These are phyloP conservation scores for Hypsizygus ulmarius DNA, from an alignment of 1,284 basidiomycete species.

Conservation along the genomic window DNA sequence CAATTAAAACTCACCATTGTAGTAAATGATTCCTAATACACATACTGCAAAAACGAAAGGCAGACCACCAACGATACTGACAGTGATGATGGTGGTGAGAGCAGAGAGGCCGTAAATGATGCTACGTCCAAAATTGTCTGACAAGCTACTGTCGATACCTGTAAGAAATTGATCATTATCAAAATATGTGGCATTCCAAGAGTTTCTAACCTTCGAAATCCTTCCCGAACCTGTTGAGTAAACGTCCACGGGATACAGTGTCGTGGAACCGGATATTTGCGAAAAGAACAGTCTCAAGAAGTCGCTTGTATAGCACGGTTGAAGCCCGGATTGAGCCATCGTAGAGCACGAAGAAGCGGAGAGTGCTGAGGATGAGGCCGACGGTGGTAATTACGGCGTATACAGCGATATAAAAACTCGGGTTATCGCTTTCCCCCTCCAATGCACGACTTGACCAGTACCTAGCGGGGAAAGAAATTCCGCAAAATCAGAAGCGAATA, in stretches of 20 bases:
- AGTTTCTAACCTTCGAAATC: conserved; percentile 80
- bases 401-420: conserved; percentile 73
- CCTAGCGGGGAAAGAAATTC: conserved; percentile 31
- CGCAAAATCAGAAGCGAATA: conserved; percentile 14
- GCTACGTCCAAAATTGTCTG: conserved; percentile 84
- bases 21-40: conserved; percentile 66
- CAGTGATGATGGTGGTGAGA: conserved; percentile 70
- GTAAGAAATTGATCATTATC: conserved; percentile 2
- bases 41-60: conserved; percentile 66
- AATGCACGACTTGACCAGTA: conserved; percentile 61
- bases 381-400: conserved; percentile 59
- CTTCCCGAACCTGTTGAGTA: conserved; percentile 90
- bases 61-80: conserved; percentile 78
- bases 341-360: conserved; percentile 74
- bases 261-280: conserved; percentile 94
- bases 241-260: conserved; percentile 82
- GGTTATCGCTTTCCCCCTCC: conserved; percentile 37
- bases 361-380: conserved; percentile 63
- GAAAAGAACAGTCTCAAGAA: conserved; percentile 85
- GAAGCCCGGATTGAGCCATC: conserved; percentile 44
- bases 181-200: neutral
- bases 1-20: conserved; percentile 48
- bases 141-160: conserved; percentile 83
- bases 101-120: conserved; percentile 58
- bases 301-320: conserved; percentile 38